phyloP scores from a whole-genome alignment of 1,284 basidiomycete species.

The Fomitopsis schrenkii region DNA sequence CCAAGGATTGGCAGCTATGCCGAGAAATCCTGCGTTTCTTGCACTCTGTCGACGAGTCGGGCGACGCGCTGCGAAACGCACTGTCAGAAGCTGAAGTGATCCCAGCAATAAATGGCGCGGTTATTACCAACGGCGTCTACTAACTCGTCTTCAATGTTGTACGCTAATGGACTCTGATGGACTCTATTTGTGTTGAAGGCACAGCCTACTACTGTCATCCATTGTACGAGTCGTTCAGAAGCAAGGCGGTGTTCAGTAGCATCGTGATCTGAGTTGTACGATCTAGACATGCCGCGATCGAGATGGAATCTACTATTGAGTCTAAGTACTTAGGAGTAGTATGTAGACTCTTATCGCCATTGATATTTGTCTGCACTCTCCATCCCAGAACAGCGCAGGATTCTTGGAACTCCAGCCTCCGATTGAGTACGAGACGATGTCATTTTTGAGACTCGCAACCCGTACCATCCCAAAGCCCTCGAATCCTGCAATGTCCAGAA shows the following conservation, averaged over 20 bases:
- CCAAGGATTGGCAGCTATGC: constrained; percentile 78
- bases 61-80: constrained; percentile 63
- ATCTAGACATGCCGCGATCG: neutral
- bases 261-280: neutral
- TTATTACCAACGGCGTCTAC: neutral
- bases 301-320: too few relatives aligned
- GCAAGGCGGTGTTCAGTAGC: neutral
- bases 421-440: neutral
- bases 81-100: constrained; percentile 36
- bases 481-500: neutral
- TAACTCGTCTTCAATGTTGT: neutral
- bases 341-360: too few relatives aligned
- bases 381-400: neutral
- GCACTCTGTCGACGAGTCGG: constrained; percentile 86
- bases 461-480: neutral
- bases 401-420: neutral
- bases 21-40: constrained; percentile 90
- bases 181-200: neutral
- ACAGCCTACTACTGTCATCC: neutral
- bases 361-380: too few relatives aligned
- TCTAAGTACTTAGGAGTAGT: too few relatives aligned
- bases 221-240: too few relatives aligned
- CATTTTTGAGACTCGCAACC: neutral
- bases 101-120: neutral
- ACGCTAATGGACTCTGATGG: neutral